These are phyloP conservation scores for Linaria vulgaris DNA, from an alignment of 257 asterid genomes.

Conservation along the genomic window DNA sequence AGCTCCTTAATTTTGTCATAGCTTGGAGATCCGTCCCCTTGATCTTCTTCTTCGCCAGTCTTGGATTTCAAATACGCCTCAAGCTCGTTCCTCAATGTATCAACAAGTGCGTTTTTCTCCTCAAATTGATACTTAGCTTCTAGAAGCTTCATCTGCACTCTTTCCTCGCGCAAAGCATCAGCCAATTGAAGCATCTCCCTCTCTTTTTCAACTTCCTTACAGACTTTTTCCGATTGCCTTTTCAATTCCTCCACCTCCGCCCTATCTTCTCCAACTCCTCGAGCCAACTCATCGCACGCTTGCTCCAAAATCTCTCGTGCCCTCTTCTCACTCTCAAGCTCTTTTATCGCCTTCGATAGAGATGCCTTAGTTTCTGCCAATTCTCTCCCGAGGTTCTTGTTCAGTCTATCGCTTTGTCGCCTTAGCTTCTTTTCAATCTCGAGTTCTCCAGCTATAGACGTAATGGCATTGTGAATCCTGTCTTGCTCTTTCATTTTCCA, in stretches of 20 bases:
- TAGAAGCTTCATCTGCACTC: conserved; percentile 92
- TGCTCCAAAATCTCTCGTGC: conserved; percentile 78
- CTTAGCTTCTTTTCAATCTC: conserved; percentile 78
- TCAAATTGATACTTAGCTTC: conserved; percentile 94
- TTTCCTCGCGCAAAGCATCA: conserved; percentile 85
- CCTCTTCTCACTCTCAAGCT: conserved; percentile 76
- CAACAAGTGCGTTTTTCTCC: conserved; percentile 82
- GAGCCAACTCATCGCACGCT: conserved; percentile 82
- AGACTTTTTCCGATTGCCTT: conserved; percentile 60
- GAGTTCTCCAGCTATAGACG: conserved; percentile 61
- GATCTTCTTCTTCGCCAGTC: conserved; percentile 41
- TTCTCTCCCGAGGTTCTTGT: conserved; percentile 85
- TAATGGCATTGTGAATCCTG: conserved; percentile 52
- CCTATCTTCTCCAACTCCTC: conserved; percentile 81
- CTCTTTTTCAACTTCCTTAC: conserved; percentile 83
- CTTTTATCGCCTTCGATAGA: conserved; percentile 44
- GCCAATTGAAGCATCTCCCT: conserved; percentile 97
- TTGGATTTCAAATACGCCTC: conserved; percentile 67
- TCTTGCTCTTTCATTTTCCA: conserved; percentile 82
- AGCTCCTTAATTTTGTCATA: conserved; percentile 76
- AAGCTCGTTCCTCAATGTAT: conserved; percentile 65
- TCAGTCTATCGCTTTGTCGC: conserved; percentile 82
- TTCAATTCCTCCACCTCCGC: conserved; percentile 82
- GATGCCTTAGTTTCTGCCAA: conserved; percentile 63
- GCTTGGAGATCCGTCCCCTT: conserved; percentile 56